Conservation (phyloP, 148 eudicot species). For the Rhododendron henanense region DNA sequence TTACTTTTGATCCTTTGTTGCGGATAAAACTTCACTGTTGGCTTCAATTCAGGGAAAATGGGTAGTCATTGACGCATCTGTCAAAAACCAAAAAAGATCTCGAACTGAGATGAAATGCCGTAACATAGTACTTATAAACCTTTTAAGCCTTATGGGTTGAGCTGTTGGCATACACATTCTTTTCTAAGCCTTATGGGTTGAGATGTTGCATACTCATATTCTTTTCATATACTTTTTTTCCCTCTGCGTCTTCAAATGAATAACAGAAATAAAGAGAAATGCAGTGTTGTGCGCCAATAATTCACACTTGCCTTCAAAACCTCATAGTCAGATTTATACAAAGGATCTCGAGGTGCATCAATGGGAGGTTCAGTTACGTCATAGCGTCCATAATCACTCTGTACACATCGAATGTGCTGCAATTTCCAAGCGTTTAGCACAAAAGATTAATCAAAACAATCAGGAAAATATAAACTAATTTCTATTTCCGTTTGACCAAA, state of each 20-base stretch:
- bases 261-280: background rate
- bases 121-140: background rate
- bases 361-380: constrained; percentile 93
- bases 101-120: background rate
- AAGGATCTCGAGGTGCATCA: constrained; percentile 97
- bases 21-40: background rate
- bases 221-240: background rate
- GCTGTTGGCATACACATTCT: background rate
- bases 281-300: background rate
- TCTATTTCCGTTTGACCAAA: no score
- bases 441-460: background rate
- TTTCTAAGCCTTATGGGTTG: background rate
- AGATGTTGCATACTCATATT: background rate
- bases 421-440: background rate
- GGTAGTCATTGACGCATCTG: background rate
- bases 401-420: constrained; percentile 94
- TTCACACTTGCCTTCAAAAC: constrained; percentile 55
- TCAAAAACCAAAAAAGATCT: background rate
- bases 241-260: background rate
- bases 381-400: constrained; percentile 89
- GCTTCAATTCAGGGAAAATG: background rate
- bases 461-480: background rate
- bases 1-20: background rate
- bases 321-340: constrained; percentile 88
- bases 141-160: background rate